phyloP scores from a whole-genome alignment of 805 yeast species.

The Hanseniaspora hatyaiensis region DNA sequence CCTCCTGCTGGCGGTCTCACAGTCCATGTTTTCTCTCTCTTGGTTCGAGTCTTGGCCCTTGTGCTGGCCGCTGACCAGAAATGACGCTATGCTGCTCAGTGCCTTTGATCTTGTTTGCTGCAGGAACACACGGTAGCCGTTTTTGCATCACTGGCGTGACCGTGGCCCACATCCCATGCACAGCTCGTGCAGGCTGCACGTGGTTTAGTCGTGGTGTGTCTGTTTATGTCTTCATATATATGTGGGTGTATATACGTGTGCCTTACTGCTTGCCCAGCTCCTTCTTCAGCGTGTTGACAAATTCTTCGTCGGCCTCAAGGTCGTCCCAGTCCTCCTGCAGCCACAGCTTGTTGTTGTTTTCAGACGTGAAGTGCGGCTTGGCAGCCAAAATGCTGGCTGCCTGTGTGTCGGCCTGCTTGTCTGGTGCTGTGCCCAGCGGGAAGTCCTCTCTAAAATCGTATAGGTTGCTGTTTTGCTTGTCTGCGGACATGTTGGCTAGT shows the following conservation, averaged over 20 bases:
- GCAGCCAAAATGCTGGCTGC: not conserved
- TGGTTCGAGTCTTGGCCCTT: no score
- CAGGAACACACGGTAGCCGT: no score
- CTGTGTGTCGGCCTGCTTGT: not conserved
- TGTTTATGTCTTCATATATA: no score
- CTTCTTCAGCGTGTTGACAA: slow-evolving; percentile 58
- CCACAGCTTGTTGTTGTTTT: slow-evolving; percentile 14
- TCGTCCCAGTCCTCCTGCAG: slow-evolving; percentile 96
- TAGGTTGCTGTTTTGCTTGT: slow-evolving; percentile 3
- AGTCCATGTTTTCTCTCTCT: no score
- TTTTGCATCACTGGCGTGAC: no score
- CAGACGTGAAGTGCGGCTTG: slow-evolving; percentile 11
- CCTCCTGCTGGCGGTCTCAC: no score
- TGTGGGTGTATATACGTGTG: not conserved
- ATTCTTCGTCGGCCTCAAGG: slow-evolving; percentile 84
- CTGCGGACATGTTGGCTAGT: not conserved
- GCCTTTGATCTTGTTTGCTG: no score
- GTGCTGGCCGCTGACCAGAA: no score
- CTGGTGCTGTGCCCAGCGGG: not conserved
- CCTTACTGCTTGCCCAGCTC: slow-evolving; percentile 26
- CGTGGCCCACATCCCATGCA: no score
- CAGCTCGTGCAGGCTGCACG: no score
- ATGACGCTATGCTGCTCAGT: no score
- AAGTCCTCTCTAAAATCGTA: slow-evolving; percentile 14
- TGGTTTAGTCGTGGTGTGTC: no score